Conservation (phyloP, 805 yeast species). For the Candida jianshihensis region DNA sequence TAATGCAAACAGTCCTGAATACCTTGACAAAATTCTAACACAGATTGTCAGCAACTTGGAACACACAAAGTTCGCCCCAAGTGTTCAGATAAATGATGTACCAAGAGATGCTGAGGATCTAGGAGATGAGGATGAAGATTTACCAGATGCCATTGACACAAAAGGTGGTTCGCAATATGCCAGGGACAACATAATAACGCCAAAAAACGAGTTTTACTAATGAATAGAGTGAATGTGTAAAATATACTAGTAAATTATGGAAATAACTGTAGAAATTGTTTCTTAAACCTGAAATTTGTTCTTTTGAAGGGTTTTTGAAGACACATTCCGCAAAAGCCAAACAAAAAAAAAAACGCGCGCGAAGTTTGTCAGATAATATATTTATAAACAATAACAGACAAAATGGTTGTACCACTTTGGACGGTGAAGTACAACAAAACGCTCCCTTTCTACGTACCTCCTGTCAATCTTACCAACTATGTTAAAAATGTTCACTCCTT, state of each 20-base stretch:
- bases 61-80: constrained; percentile 93
- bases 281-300: too few relatives aligned
- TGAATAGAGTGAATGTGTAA: not conserved
- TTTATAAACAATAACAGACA: too few relatives aligned
- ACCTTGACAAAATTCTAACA: constrained; percentile 73
- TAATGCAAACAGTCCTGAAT: constrained; percentile 91
- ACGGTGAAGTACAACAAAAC: too few relatives aligned
- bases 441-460: not conserved
- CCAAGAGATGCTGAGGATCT: constrained; percentile 85
- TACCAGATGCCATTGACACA: constrained; percentile 71
- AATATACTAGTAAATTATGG: too few relatives aligned
- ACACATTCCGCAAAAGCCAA: too few relatives aligned
- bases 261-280: too few relatives aligned
- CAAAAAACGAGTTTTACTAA: constrained; percentile 65
- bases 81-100: constrained; percentile 85
- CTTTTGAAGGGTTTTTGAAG: too few relatives aligned
- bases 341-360: too few relatives aligned
- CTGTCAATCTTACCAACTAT: not conserved
- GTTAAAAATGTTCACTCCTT: not conserved
- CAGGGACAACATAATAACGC: constrained; percentile 65
- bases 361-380: too few relatives aligned
- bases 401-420: too few relatives aligned
- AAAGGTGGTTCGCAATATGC: constrained; percentile 88
- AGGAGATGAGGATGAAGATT: constrained; percentile 84
- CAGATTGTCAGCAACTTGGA: constrained; percentile 75